Evolutionary conservation across 805 yeast genomes (phyloP), one percentile per base, ranked within the genome.

Genomic region (Sungouiella blattae): DNA sequence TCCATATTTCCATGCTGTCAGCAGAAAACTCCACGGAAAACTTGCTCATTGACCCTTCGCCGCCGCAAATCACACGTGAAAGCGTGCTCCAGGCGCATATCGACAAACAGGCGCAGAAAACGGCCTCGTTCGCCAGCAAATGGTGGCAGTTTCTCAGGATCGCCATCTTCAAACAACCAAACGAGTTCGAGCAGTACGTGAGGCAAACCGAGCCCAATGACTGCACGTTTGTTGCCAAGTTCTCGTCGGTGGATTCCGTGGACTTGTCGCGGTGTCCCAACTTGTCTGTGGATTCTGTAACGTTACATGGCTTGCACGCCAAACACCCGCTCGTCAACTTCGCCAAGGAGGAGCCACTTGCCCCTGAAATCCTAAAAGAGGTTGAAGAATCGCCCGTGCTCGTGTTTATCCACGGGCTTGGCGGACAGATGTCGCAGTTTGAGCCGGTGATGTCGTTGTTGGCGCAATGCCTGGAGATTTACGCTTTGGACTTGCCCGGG

Each of bases 391-490:
- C 78, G 26, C 94, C 94, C 0, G 62, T 80, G 2, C 57, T 83
- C 5, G 59, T 87, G 2, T 75, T 87, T 37, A 53, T 89, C 13
- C 97, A 88, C 62, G 98, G 98, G 0, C 58, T 91, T 14, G 98
- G 97, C 1, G 98, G 98, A 2, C 91, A 81, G 48, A 65, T 85
- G 53, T 77, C 87, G 15, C 96, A 88, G 55, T 89, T 89, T 55
- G 93, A 85, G 50, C 79, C 82, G 1, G 61, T 86, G 25, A 60
- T 86, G 54, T 80, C 78, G 18, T 65, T 77, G 33, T 75, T 85
- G 45, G 63, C 82, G 22, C 78, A 75, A 44, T 73, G 79, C 42
- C 73, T 78, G 41, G 81, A 77, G 37, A 72, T 87, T 13, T 52
- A 84, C 26, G 76, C 89, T 0, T 47, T 89, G 11, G 98, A 89